Conservation (phyloP, 208 protist species). For the Leishmania martiniquensis region DNA sequence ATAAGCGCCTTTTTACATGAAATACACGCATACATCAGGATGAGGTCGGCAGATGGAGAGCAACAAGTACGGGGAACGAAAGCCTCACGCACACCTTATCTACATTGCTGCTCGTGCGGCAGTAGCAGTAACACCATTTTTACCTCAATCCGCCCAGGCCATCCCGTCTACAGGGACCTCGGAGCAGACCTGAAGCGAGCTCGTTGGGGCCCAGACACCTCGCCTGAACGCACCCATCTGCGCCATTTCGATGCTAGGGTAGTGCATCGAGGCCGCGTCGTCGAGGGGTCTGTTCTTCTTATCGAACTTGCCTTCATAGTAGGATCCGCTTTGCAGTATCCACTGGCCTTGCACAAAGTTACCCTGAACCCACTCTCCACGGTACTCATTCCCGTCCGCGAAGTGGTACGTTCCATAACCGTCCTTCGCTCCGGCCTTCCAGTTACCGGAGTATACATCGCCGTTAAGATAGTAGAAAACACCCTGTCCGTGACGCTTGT, state of each 20-base stretch:
- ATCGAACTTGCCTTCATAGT: slow-evolving; percentile 92
- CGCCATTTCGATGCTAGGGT: slow-evolving; percentile 64
- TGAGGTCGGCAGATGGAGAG: not conserved
- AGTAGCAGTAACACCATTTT: not conserved
- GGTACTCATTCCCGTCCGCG: slow-evolving; percentile 81
- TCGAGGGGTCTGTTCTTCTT: slow-evolving; percentile 85
- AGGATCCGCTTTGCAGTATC: slow-evolving; percentile 83
- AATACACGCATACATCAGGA: not conserved
- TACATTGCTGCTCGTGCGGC: not conserved
- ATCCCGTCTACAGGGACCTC: slow-evolving; percentile 45
- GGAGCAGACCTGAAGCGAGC: slow-evolving; percentile 58
- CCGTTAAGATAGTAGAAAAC: slow-evolving; percentile 94
- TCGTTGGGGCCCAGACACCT: slow-evolving; percentile 79
- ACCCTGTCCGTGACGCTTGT: slow-evolving; percentile 89
- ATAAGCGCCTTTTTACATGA: not conserved
- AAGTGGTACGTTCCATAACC: slow-evolving; percentile 93
- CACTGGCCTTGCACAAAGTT: slow-evolving; percentile 89
- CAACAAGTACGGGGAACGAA: slow-evolving; percentile 6
- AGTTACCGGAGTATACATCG: slow-evolving; percentile 90
- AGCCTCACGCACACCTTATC: slow-evolving; percentile 2
- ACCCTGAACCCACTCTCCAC: slow-evolving; percentile 74
- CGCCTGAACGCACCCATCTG: slow-evolving; percentile 75
- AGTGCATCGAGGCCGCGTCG: slow-evolving; percentile 77
- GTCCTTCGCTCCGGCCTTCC: slow-evolving; percentile 79
- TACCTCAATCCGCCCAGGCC: slow-evolving; percentile 29